Percentiles rank a stretch among this genome's conserved stretches.
Conservation (phyloP, 768 basidiomycete genomes). For the Serendipita vermifera region DNA sequence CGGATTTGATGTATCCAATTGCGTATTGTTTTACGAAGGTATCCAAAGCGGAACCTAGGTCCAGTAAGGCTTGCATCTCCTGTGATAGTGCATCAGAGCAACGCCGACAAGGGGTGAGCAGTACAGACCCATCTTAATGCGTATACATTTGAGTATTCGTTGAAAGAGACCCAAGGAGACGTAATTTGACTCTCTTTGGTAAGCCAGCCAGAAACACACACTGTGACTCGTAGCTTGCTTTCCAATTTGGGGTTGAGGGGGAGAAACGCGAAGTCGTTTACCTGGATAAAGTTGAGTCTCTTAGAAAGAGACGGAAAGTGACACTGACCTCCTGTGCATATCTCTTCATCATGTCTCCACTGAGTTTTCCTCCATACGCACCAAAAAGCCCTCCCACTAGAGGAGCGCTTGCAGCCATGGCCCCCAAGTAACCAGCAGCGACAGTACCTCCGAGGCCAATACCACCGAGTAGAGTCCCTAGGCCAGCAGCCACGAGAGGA, state of each 20-base stretch:
- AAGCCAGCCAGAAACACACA: slow-evolving; percentile 48
- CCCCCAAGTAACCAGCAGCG: slow-evolving; percentile 37
- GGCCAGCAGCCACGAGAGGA: slow-evolving; percentile 43
- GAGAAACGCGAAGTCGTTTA: slow-evolving; percentile 37
- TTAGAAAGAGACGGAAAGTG: not conserved
- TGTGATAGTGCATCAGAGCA: slow-evolving; percentile 16
- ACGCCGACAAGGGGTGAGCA: not conserved
- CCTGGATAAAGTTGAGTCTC: not conserved
- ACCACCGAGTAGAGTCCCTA: slow-evolving; percentile 36
- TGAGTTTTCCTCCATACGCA: slow-evolving; percentile 39
- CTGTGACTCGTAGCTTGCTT: slow-evolving; percentile 35
- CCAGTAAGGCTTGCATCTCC: slow-evolving; percentile 43
- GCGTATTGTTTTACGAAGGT: slow-evolving; percentile 35
- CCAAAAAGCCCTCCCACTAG: slow-evolving; percentile 49
- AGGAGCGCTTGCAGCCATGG: slow-evolving; percentile 39
- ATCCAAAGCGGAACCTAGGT: slow-evolving; percentile 35
- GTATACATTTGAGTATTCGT: slow-evolving; percentile 35
- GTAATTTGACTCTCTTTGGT: slow-evolving; percentile 32
- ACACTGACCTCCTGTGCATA: slow-evolving; percentile 39
- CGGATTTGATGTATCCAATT: slow-evolving; percentile 36
- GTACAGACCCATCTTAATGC: slow-evolving; percentile 41
- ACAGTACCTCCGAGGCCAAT: slow-evolving; percentile 43
- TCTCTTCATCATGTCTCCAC: slow-evolving; percentile 35
- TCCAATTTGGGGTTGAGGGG: slow-evolving; percentile 28
- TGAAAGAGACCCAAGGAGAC: slow-evolving; percentile 40